Conservation (phyloP, 31 red algal species). For the Odonthalia washingtoniensis region DNA sequence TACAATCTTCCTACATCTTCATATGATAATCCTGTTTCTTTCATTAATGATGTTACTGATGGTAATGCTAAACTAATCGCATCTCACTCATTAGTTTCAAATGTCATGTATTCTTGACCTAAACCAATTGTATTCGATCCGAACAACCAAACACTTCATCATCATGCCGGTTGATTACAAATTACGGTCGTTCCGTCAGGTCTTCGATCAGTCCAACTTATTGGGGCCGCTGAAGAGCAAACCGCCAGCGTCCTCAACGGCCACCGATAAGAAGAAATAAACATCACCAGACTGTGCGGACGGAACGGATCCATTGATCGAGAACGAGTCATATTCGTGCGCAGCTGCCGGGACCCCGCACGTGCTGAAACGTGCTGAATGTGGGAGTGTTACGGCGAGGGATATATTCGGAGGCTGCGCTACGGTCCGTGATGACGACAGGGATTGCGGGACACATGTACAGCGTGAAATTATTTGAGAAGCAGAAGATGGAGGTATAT, state of each 20-base stretch:
- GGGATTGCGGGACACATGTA: conserved; percentile 57
- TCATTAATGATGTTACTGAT: no score
- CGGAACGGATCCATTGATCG: background rate
- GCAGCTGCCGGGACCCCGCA: no score
- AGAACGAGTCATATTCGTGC: no score
- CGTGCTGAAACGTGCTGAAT: no score
- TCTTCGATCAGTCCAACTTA: conserved; percentile 61
- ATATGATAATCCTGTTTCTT: no score
- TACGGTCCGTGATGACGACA: conserved; percentile 59
- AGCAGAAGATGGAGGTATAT: conserved; percentile 85
- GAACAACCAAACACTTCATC: background rate
- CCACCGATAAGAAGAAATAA: background rate
- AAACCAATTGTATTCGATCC: no score
- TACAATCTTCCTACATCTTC: no score
- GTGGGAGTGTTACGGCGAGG: conserved; percentile 62
- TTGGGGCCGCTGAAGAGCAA: background rate
- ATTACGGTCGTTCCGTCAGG: conserved; percentile 58
- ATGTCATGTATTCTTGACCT: no score
- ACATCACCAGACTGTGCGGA: background rate
- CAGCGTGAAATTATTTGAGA: conserved; percentile 69
- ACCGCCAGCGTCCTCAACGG: background rate
- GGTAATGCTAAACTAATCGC: no score
- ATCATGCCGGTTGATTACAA: conserved; percentile 75
- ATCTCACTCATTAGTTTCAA: no score
- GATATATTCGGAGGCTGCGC: conserved; percentile 64